A percentile compares a stretch with the other conserved stretches of the same genome.
These are phyloP conservation scores for Cutaneotrichosporon daszewskae DNA, from an alignment of 1,284 basidiomycete genomes.

Conservation along the genomic window DNA sequence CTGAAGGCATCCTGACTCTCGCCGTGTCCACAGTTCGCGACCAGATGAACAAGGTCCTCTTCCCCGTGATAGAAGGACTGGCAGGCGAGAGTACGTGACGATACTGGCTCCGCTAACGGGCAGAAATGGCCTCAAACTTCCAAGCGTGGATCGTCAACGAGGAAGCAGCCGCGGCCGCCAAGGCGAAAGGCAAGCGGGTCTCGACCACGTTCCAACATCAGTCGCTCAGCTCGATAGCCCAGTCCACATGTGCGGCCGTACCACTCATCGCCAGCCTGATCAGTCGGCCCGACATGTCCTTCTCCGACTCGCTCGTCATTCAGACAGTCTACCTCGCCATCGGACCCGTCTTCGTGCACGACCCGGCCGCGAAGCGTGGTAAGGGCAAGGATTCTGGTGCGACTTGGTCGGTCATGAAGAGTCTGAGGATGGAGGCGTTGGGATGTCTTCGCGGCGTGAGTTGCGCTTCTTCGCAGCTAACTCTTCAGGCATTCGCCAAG, in stretches of 20 bases:
- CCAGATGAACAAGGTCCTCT: slow-evolving; percentile 69
- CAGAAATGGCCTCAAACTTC: slow-evolving; percentile 49
- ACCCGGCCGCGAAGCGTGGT: slow-evolving; percentile 51
- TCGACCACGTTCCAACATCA: slow-evolving; percentile 45
- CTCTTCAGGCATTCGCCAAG: slow-evolving; percentile 71
- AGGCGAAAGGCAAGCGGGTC: slow-evolving; percentile 11
- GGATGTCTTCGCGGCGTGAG: slow-evolving; percentile 74
- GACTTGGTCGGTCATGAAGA: slow-evolving; percentile 57
- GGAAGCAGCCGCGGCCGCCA: slow-evolving; percentile 40
- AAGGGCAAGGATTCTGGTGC: slow-evolving; percentile 54
- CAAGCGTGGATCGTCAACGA: slow-evolving; percentile 56
- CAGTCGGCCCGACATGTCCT: slow-evolving; percentile 53
- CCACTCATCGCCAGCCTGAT: slow-evolving; percentile 46
- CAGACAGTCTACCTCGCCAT: slow-evolving; percentile 86
- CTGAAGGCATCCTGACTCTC: slow-evolving; percentile 79
- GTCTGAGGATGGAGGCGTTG: slow-evolving; percentile 72
- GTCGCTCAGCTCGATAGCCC: slow-evolving; percentile 56
- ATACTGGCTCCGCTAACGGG: background rate
- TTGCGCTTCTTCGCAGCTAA: slow-evolving; percentile 20
- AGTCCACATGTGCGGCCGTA: slow-evolving; percentile 56
- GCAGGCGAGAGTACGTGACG: slow-evolving; percentile 46
- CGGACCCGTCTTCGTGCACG: slow-evolving; percentile 83
- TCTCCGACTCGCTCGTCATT: slow-evolving; percentile 84
- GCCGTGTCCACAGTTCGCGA: slow-evolving; percentile 73
- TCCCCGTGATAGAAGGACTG: slow-evolving; percentile 76